Conservation (phyloP, 2,329 filamentous ascomycete species). For the Coniella lustricola region DNA sequence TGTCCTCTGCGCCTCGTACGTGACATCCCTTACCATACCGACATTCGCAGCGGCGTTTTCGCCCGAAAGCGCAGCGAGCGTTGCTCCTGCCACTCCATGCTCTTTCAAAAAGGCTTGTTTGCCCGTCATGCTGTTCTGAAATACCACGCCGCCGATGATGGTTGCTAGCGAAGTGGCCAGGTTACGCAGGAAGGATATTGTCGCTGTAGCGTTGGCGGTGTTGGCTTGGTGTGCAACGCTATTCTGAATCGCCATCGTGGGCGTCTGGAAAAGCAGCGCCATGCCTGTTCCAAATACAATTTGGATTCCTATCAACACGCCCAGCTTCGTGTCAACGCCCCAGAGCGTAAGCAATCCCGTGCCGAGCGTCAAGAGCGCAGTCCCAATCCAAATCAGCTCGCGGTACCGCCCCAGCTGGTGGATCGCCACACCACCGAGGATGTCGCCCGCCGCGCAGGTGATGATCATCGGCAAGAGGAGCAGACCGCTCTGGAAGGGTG, state of each 20-base stretch:
- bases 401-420: conserved; percentile 48
- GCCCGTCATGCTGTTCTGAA: conserved; percentile 22
- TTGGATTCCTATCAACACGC: not conserved
- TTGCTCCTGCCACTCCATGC: conserved; percentile 18
- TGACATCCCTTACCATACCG: conserved; percentile 32
- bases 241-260: conserved; percentile 55
- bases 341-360: conserved; percentile 48
- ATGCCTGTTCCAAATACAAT: not conserved
- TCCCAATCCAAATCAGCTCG: conserved; percentile 43
- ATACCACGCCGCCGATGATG: conserved; percentile 36
- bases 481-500: conserved; percentile 46
- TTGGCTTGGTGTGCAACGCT: conserved; percentile 48
- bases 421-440: conserved; percentile 26
- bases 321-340: conserved; percentile 11
- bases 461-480: conserved; percentile 1
- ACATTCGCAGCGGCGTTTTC: conserved; percentile 40
- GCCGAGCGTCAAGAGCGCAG: conserved; percentile 47
- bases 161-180: conserved; percentile 46
- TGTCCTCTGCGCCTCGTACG: conserved; percentile 28
- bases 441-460: not conserved
- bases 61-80: conserved; percentile 31
- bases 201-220: conserved; percentile 52
- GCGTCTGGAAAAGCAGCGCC: conserved; percentile 27
- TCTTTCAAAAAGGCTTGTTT: not conserved
- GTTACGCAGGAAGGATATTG: conserved; percentile 48